Evolutionary conservation across 225 moss, liverwort and hornwort species (phyloP).

Genomic region (Asterella californica): DNA sequence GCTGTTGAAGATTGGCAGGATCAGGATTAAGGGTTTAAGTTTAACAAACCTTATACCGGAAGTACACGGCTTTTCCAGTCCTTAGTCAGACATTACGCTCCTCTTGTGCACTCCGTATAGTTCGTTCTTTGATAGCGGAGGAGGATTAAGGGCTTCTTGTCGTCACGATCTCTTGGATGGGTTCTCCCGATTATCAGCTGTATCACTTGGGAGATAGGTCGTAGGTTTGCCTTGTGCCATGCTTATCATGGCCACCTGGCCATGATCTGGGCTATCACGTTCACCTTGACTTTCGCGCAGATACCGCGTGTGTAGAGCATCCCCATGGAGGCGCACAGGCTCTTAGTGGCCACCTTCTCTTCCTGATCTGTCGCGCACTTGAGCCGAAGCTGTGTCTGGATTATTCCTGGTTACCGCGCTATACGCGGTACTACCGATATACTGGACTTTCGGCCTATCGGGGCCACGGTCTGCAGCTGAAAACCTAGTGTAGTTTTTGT

Average conservation of each 20-base stretch:
- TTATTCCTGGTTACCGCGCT: too few relatives aligned
- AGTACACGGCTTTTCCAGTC: neutral
- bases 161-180: neutral
- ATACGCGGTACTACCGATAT: too few relatives aligned
- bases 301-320: neutral
- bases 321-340: neutral
- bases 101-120: neutral
- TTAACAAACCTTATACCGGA: too few relatives aligned
- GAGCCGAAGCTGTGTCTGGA: neutral
- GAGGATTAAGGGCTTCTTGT: neutral
- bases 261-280: neutral
- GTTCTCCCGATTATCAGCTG: conserved; percentile 11
- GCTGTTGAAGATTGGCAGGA: neutral
- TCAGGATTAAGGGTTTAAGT: neutral
- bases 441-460: too few relatives aligned
- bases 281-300: neutral
- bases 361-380: conserved; percentile 9
- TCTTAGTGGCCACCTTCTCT: neutral
- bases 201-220: neutral
- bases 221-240: neutral
- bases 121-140: neutral
- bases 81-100: neutral
- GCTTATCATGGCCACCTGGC: neutral
- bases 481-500: too few relatives aligned
- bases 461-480: too few relatives aligned